Evolutionary conservation across 2,329 filamentous ascomycete species (phyloP), one percentile per base, ranked within the genome.

Genomic region (Trichoderma sp.): DNA sequence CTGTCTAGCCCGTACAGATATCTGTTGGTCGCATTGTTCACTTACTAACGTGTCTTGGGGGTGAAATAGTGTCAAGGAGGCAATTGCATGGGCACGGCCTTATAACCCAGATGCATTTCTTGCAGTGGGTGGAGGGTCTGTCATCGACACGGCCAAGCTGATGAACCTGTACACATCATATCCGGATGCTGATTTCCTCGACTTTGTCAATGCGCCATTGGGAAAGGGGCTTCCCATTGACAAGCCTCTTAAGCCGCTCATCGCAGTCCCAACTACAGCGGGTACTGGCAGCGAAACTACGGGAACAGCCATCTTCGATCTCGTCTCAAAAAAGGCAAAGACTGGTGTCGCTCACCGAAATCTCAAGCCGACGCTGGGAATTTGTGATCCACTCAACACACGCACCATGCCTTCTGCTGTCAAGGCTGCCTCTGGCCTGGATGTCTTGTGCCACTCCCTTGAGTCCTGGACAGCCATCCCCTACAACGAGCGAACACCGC

Each of bases 391-490:
- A 0, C 83, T 98, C 72, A 99, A 99, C 83, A 99, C 96, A 2
- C 87, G 90, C 68, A 97, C 95, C 52, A 98, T 99, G 96, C 96
- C 96, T 0, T 88, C 93, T 1, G 93, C 95, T 46, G 96, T 99
- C 26, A 94, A 96, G 81, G 93, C 96, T 4, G 90, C 90, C 28
- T 97, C 94, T 0, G 96, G 96, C 1, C 86, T 99, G 1, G 96
- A 99, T 76, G 96, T 99, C 3, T 86, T 99, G 46, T 99, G 95
- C 79, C 96, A 99, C 82, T 90, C 91, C 14, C 89, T 99, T 49
- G 96, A 99, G 80, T 96, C 92, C 5, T 99, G 95, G 93, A 99
- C 96, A 0, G 96, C 96, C 2, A 98, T 99, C 71, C 96, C 96
- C 0, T 99, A 93, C 83, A 86, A 92, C 74, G 91, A 97, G 83